A percentile compares a stretch with the other conserved stretches of the same genome.
Conservation (phyloP, 2,329 filamentous ascomycete genomes). For the Monilinia polystroma region DNA sequence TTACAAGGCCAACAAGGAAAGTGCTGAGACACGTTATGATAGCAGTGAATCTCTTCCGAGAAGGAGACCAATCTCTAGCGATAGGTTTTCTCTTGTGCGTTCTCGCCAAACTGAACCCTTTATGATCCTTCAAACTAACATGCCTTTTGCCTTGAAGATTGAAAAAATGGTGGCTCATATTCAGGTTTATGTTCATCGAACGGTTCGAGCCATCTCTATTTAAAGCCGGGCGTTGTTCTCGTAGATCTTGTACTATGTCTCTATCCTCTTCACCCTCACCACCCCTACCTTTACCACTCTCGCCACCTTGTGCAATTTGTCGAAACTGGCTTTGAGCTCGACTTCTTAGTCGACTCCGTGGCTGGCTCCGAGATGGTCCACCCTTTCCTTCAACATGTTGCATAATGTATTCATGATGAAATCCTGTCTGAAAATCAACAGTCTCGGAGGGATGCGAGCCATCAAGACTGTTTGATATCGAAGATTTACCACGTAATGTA, state of each 20-base stretch:
- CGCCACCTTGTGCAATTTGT: constrained; percentile 11
- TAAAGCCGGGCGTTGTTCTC: not conserved
- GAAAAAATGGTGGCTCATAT: constrained; percentile 29
- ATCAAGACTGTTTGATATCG: constrained; percentile 30
- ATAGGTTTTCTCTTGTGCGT: constrained; percentile 63
- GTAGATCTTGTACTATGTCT: constrained; percentile 15
- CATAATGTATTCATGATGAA: constrained; percentile 25
- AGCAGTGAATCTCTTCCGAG: constrained; percentile 68
- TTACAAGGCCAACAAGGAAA: constrained; percentile 65
- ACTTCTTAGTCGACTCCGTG: constrained; percentile 30
- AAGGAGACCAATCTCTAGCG: constrained; percentile 68
- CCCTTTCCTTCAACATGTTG: constrained; percentile 27
- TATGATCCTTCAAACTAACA: constrained; percentile 50
- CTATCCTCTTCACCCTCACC: constrained; percentile 5
- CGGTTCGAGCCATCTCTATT: constrained; percentile 21
- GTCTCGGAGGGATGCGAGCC: constrained; percentile 32
- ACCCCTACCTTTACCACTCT: not conserved
- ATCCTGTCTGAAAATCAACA: constrained; percentile 35
- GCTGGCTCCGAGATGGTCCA: constrained; percentile 15
- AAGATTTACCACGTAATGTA: constrained; percentile 6
- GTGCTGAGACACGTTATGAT: constrained; percentile 71
- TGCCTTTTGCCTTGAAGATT: constrained; percentile 53
- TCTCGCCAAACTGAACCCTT: constrained; percentile 53
- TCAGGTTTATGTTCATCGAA: constrained; percentile 23
- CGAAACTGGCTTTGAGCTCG: constrained; percentile 26